phyloP scores from a whole-genome alignment of 2,329 filamentous ascomycete species.

The Blastomyces silverae region DNA sequence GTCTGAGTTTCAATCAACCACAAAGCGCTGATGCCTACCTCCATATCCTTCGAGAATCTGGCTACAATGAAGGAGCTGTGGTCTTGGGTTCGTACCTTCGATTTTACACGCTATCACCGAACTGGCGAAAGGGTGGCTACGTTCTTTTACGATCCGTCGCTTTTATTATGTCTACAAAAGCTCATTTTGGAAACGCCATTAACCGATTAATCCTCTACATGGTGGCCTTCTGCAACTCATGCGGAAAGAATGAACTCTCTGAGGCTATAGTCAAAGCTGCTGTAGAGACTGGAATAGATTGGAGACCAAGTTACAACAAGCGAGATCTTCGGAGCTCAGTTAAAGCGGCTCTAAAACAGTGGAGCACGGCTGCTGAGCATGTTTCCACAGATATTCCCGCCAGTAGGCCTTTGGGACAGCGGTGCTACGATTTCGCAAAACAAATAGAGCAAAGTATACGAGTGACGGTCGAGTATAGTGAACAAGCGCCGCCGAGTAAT shows the following conservation, averaged over 20 bases:
- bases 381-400: conserved; percentile 19
- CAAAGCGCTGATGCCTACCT: conserved; percentile 39
- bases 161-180: conserved; percentile 34
- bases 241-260: conserved; percentile 28
- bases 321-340: conserved; percentile 26
- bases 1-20: conserved; percentile 38
- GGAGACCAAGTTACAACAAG: conserved; percentile 25
- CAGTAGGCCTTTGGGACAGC: conserved; percentile 29
- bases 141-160: conserved; percentile 32
- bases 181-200: conserved; percentile 25
- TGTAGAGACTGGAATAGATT: conserved; percentile 33
- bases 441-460: conserved; percentile 27
- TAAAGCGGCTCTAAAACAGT: conserved; percentile 24
- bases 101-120: conserved; percentile 33
- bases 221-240: conserved; percentile 36
- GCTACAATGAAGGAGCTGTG: conserved; percentile 35
- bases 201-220: conserved; percentile 36
- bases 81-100: conserved; percentile 36
- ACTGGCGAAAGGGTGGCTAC: conserved; percentile 34
- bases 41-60: conserved; percentile 31
- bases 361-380: conserved; percentile 27
- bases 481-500: not conserved
- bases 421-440: conserved; percentile 32
- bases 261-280: conserved; percentile 33
- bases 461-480: conserved; percentile 4